phyloP scores from a whole-genome alignment of 2,329 filamentous ascomycete species.

The Fusarium sp. region DNA sequence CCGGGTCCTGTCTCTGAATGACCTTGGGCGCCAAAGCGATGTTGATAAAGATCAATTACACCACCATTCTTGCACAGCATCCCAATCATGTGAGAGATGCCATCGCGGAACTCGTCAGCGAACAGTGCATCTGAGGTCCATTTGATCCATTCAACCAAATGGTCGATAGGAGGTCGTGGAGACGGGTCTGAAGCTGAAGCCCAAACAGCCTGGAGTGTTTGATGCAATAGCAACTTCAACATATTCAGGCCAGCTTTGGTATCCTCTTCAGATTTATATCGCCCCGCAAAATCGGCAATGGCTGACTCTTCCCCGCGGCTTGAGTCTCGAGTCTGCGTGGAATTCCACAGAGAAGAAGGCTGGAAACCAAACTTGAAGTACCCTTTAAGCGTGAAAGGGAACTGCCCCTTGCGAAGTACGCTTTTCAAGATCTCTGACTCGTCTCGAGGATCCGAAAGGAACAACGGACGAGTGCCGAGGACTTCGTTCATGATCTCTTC shows the following conservation, averaged over 20 bases:
- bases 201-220: not conserved
- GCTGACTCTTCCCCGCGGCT: not conserved
- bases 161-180: not conserved
- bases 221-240: not conserved
- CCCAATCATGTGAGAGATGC: not conserved
- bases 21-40: not conserved
- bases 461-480: not conserved
- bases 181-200: not conserved
- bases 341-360: not conserved
- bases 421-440: not conserved
- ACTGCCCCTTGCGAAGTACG: not conserved
- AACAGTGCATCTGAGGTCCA: not conserved
- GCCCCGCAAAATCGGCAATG: not conserved
- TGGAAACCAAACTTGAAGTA: not conserved
- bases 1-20: not conserved
- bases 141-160: not conserved
- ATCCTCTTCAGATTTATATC: not conserved
- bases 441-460: not conserved
- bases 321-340: not conserved
- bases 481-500: not conserved
- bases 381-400: not conserved
- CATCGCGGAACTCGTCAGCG: not conserved
- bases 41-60: slow-evolving; percentile 17
- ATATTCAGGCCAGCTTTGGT: not conserved
- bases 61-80: not conserved